phyloP scores from a whole-genome alignment of 139 green algal genomes.

The Chlorella sorokiniana region DNA sequence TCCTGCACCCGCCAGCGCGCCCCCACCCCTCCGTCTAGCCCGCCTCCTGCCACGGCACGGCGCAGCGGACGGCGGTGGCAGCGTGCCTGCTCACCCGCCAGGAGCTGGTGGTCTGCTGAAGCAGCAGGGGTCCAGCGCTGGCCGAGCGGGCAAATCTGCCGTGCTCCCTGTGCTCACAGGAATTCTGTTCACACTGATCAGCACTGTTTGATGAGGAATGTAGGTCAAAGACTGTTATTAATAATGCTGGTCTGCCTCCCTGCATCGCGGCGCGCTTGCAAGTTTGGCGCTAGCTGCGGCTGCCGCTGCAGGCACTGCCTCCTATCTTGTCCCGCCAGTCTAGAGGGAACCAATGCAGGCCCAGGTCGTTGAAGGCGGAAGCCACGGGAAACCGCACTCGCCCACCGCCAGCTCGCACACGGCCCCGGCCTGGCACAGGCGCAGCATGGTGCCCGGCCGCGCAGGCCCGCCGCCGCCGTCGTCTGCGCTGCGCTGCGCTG shows the following conservation, averaged over 20 bases:
- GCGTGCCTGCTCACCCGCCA: background rate
- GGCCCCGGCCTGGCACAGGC: slow-evolving; percentile 5
- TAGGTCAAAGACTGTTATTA: too few species aligned
- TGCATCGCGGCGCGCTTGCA: too few species aligned
- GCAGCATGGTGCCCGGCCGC: slow-evolving; percentile 25
- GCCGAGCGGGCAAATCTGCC: too few species aligned
- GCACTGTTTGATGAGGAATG: too few species aligned
- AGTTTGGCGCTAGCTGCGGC: background rate
- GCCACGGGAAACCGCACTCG: slow-evolving; percentile 44
- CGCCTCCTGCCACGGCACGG: background rate
- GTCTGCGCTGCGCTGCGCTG: background rate
- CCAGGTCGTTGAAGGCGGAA: slow-evolving; percentile 64
- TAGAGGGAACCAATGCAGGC: slow-evolving; percentile 47
- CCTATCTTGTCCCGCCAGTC: slow-evolving; percentile 11
- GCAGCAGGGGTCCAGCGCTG: background rate
- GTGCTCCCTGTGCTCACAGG: too few species aligned
- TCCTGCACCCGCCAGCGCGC: too few species aligned
- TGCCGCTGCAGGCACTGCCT: background rate
- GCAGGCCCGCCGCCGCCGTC: background rate
- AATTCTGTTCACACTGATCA: too few species aligned
- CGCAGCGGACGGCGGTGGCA: background rate
- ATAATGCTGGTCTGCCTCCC: too few species aligned
- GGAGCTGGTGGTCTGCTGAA: too few species aligned
- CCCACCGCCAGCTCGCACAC: slow-evolving; percentile 11
- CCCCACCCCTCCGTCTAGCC: background rate